A percentile compares a stretch with the other conserved stretches of the same genome.
Evolutionary conservation across 1,284 basidiomycete genomes (phyloP).

Genomic region (Irpex sp.): DNA sequence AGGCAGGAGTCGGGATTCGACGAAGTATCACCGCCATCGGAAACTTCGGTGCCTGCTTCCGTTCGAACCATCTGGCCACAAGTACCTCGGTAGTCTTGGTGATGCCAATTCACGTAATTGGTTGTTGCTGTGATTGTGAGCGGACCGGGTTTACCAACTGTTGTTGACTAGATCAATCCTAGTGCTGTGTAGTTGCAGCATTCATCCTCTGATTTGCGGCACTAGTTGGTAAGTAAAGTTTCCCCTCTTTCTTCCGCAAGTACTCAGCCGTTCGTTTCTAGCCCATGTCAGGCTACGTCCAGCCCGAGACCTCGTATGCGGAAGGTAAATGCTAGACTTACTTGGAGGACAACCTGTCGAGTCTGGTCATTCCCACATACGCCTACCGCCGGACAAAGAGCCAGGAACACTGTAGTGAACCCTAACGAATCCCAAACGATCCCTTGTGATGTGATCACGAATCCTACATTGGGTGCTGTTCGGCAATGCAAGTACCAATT

Average conservation of each 20-base stretch:
- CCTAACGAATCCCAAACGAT: too few relatives aligned
- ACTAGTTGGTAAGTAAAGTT: background rate
- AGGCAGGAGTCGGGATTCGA: background rate
- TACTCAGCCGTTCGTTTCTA: background rate
- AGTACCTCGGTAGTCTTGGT: too few relatives aligned
- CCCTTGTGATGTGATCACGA: background rate
- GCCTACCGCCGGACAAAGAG: too few relatives aligned
- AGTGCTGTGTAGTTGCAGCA: background rate
- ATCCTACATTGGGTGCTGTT: background rate
- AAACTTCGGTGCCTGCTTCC: background rate
- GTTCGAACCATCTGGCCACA: background rate
- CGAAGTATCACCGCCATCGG: background rate
- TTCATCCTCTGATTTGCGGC: background rate
- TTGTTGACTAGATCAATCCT: background rate
- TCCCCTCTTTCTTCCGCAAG: background rate
- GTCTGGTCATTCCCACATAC: too few relatives aligned
- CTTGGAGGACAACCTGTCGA: too few relatives aligned
- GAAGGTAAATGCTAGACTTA: too few relatives aligned
- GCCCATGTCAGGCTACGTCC: too few relatives aligned
- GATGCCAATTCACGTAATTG: too few relatives aligned
- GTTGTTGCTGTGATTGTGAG: background rate
- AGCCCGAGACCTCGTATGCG: too few relatives aligned
- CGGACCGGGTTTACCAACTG: background rate
- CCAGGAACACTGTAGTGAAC: too few relatives aligned
- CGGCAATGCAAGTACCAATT: background rate